Evolutionary conservation across 2,329 filamentous ascomycete genomes (phyloP).

Genomic region (Calonectria henricotiae): DNA sequence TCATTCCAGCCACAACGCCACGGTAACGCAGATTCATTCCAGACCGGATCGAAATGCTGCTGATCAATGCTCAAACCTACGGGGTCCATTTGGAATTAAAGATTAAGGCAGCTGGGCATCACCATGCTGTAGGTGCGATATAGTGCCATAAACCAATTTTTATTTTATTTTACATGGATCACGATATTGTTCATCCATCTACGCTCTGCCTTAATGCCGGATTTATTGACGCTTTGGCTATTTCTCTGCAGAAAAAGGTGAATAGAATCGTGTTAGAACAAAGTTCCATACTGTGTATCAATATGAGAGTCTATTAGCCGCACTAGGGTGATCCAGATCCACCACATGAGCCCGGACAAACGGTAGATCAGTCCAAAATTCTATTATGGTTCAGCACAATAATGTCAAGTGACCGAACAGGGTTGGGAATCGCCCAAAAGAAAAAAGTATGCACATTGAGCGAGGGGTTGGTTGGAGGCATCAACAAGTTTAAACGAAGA

Average conservation of each 20-base stretch:
- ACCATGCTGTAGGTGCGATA: background rate
- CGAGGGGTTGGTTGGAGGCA: too few relatives aligned
- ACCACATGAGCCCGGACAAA: too few relatives aligned
- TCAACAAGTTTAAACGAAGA: too few relatives aligned
- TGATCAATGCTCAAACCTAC: background rate
- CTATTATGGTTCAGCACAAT: too few relatives aligned
- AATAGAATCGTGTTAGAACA: background rate
- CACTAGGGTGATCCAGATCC: too few relatives aligned
- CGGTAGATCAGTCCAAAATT: background rate
- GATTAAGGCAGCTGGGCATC: background rate
- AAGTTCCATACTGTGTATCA: background rate
- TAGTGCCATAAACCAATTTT: background rate
- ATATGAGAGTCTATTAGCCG: background rate
- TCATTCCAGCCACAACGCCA: conserved; percentile 4
- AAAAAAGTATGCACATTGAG: too few relatives aligned
- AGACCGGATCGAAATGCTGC: background rate
- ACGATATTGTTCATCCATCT: too few relatives aligned
- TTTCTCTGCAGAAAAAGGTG: background rate
- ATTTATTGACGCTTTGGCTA: too few relatives aligned
- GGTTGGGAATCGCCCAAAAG: too few relatives aligned
- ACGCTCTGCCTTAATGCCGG: too few relatives aligned
- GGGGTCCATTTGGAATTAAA: background rate
- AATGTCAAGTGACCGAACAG: too few relatives aligned
- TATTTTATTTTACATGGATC: background rate
- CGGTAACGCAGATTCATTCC: conserved; percentile 3